Evolutionary conservation across 2,329 filamentous ascomycete species (phyloP).

Genomic region (Cytospora piceae): DNA sequence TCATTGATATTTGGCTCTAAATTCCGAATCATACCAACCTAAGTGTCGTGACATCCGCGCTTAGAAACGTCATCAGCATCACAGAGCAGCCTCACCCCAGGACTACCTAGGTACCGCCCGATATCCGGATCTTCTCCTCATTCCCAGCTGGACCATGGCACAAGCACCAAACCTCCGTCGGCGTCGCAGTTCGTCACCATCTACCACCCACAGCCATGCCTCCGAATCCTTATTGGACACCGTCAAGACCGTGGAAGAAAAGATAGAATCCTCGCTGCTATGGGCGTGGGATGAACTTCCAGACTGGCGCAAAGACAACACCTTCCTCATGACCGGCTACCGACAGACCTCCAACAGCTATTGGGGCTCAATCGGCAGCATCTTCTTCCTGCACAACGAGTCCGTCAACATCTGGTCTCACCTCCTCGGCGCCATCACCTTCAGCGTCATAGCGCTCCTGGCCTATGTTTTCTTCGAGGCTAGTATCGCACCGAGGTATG

Average conservation of each 20-base stretch:
- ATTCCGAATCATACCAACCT: background rate
- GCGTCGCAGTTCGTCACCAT: constrained; percentile 19
- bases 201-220: constrained; percentile 24
- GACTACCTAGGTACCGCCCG: background rate
- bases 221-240: constrained; percentile 34
- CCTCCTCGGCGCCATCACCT: constrained; percentile 66
- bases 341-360: constrained; percentile 56
- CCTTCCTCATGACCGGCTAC: constrained; percentile 59
- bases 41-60: background rate
- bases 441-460: constrained; percentile 46
- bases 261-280: constrained; percentile 47
- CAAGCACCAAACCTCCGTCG: constrained; percentile 12
- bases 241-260: constrained; percentile 44
- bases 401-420: constrained; percentile 66
- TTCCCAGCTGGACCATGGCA: background rate
- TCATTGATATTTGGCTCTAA: background rate
- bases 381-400: constrained; percentile 61
- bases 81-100: background rate
- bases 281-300: constrained; percentile 63
- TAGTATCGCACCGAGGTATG: constrained; percentile 66
- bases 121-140: background rate
- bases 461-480: constrained; percentile 57
- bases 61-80: background rate
- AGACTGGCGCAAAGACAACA: constrained; percentile 63
- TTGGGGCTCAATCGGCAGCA: constrained; percentile 48